A percentile compares a stretch with the other conserved stretches of the same genome.
These are phyloP conservation scores for Umbelopsis sp. DNA, from an alignment of 371 early-diverging fungal species.

Conservation along the genomic window DNA sequence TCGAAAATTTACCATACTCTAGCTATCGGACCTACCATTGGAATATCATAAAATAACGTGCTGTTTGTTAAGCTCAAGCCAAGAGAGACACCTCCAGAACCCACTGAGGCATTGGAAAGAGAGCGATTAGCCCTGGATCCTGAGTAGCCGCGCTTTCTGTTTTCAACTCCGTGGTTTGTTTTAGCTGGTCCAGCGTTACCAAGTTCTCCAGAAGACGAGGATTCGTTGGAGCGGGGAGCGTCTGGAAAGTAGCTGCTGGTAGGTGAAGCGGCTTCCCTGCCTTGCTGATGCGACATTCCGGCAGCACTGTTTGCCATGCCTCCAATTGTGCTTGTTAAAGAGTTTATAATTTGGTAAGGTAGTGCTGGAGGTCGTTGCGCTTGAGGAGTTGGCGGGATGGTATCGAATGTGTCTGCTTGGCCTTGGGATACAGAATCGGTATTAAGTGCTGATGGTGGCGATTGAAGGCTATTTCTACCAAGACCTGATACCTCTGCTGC, in stretches of 20 bases:
- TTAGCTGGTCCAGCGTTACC: not conserved
- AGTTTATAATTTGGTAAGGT: constrained; percentile 3
- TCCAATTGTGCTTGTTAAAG: not conserved
- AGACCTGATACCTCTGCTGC: not conserved
- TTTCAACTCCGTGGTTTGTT: not conserved
- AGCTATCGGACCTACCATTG: constrained; percentile 40
- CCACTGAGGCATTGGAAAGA: not conserved
- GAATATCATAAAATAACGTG: constrained; percentile 62
- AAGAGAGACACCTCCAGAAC: constrained; percentile 1
- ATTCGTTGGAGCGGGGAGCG: not conserved
- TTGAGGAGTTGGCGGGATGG: constrained; percentile 9
- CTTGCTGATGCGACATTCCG: not conserved
- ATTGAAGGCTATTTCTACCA: not conserved
- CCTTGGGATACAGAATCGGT: not conserved
- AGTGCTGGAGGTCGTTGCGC: not conserved
- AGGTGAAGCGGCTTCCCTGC: not conserved
- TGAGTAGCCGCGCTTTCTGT: constrained; percentile 3
- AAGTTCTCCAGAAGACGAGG: constrained; percentile 6
- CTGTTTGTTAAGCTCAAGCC: constrained; percentile 35
- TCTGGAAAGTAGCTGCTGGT: constrained; percentile 11
- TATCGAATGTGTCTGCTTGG: constrained; percentile 10
- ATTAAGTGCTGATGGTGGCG: not conserved
- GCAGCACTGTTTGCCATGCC: not conserved
- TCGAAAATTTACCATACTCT: not conserved
- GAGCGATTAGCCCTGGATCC: not conserved